phyloP scores from a whole-genome alignment of 2,329 filamentous ascomycete species.

The Daldinia eschscholtzii region DNA sequence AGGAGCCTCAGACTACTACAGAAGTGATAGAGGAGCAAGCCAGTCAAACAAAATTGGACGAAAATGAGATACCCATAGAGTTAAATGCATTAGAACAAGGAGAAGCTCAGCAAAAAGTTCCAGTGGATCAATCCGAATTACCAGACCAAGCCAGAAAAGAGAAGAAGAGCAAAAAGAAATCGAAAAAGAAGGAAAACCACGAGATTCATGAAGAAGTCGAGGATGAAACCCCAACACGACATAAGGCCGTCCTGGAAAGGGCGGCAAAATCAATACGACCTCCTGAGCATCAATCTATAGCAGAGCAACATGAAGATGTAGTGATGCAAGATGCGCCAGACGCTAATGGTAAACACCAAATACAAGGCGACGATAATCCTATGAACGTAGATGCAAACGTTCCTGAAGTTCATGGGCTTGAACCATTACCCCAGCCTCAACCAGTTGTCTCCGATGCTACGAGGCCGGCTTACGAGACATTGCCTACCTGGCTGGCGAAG shows the following conservation, averaged over 20 bases:
- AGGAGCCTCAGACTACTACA: conserved; percentile 52
- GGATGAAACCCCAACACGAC: conserved; percentile 50
- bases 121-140: conserved; percentile 21
- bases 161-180: conserved; percentile 46
- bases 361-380: conserved; percentile 38
- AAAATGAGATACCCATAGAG: conserved; percentile 28
- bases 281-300: conserved; percentile 54
- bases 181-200: conserved; percentile 44
- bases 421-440: conserved; percentile 84
- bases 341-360: conserved; percentile 20
- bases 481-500: conserved; percentile 84
- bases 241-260: conserved; percentile 68
- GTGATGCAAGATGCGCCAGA: conserved; percentile 51
- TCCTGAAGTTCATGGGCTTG: conserved; percentile 75
- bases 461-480: conserved; percentile 78
- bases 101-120: conserved; percentile 9
- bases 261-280: conserved; percentile 67
- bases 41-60: neutral
- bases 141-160: conserved; percentile 43
- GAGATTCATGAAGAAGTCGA: conserved; percentile 32
- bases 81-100: conserved; percentile 41
- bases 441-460: conserved; percentile 68
- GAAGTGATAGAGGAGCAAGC: neutral
- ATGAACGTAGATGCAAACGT: conserved; percentile 42
- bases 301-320: conserved; percentile 50